A percentile compares a stretch with the other conserved stretches of the same genome.
Conservation (phyloP, 2,329 filamentous ascomycete genomes). For the Trichothecium sympodiale region DNA sequence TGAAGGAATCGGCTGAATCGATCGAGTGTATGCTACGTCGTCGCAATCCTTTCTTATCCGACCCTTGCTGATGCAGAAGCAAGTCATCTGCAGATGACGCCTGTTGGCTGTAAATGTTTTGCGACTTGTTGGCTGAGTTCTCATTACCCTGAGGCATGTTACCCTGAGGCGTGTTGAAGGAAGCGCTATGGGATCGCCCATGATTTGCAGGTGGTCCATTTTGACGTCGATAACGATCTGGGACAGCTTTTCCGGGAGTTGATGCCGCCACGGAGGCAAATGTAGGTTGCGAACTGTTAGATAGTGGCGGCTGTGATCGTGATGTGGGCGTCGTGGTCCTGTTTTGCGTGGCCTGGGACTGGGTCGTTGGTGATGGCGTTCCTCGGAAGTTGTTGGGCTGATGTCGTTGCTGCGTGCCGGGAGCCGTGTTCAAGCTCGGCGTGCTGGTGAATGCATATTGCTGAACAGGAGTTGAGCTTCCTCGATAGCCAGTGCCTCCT, state of each 20-base stretch:
- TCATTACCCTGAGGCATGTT: conserved; percentile 18
- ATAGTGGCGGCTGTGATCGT: conserved; percentile 31
- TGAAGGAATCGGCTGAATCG: conserved; percentile 20
- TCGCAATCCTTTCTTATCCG: conserved; percentile 65
- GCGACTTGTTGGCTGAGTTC: conserved; percentile 33
- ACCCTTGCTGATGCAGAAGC: conserved; percentile 43
- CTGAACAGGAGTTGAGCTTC: conserved; percentile 50
- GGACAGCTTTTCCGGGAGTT: conserved; percentile 33
- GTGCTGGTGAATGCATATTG: conserved; percentile 68
- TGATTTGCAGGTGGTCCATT: conserved; percentile 32
- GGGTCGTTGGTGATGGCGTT: too few relatives aligned
- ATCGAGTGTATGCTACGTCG: conserved; percentile 71
- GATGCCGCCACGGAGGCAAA: too few relatives aligned
- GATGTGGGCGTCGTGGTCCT: conserved; percentile 12
- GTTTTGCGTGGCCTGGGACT: conserved; percentile 10
- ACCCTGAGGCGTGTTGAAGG: conserved; percentile 15
- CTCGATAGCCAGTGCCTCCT: conserved; percentile 37
- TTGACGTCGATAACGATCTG: conserved; percentile 70
- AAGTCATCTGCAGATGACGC: conserved; percentile 58
- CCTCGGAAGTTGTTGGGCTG: background rate
- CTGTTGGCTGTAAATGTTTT: conserved; percentile 35
- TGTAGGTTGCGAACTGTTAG: conserved; percentile 6
- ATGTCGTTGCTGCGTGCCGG: conserved; percentile 36
- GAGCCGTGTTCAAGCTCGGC: conserved; percentile 48
- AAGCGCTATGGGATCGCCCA: conserved; percentile 23